Conservation (phyloP, 1,139 yeast species). For the Pichia cactophila region DNA sequence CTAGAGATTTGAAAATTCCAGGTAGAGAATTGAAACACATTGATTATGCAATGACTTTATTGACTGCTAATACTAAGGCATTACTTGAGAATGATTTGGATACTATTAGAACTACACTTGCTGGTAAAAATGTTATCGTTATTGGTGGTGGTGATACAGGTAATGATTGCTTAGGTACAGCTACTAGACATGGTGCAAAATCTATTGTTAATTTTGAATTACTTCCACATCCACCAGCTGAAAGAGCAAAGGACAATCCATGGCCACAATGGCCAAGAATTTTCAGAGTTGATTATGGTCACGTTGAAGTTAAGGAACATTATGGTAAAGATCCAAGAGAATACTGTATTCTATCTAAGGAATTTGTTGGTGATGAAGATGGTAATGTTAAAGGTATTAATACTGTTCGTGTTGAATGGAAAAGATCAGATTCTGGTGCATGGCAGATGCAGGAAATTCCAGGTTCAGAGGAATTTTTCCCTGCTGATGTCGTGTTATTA, state of each 20-base stretch:
- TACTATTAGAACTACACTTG: slow-evolving; percentile 61
- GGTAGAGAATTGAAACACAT: slow-evolving; percentile 88
- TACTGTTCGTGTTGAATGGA: slow-evolving; percentile 98
- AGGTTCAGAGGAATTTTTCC: slow-evolving; percentile 87
- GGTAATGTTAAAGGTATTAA: slow-evolving; percentile 92
- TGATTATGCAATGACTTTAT: slow-evolving; percentile 89
- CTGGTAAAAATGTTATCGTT: slow-evolving; percentile 87
- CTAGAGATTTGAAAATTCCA: slow-evolving; percentile 89
- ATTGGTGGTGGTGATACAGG: slow-evolving; percentile 99
- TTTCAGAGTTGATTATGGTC: slow-evolving; percentile 97
- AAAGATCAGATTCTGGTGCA: slow-evolving; percentile 88
- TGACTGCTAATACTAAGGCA: slow-evolving; percentile 85
- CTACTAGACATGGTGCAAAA: slow-evolving; percentile 95
- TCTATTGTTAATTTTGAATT: slow-evolving; percentile 94
- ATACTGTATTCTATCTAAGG: slow-evolving; percentile 89
- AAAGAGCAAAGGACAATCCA: slow-evolving; percentile 91
- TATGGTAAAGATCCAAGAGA: slow-evolving; percentile 98
- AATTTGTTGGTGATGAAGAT: slow-evolving; percentile 87
- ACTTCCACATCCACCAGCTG: slow-evolving; percentile 82
- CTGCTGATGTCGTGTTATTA: slow-evolving; percentile 86
- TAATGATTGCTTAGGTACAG: slow-evolving; percentile 96
- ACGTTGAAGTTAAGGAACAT: slow-evolving; percentile 87
- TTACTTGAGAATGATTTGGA: slow-evolving; percentile 76
- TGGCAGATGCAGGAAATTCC: slow-evolving; percentile 99
- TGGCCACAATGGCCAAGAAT: slow-evolving; percentile 99